Base-by-base conservation (phyloP, 2,329 filamentous ascomycete genomes). In the Colletotrichum costaricense region DNA sequence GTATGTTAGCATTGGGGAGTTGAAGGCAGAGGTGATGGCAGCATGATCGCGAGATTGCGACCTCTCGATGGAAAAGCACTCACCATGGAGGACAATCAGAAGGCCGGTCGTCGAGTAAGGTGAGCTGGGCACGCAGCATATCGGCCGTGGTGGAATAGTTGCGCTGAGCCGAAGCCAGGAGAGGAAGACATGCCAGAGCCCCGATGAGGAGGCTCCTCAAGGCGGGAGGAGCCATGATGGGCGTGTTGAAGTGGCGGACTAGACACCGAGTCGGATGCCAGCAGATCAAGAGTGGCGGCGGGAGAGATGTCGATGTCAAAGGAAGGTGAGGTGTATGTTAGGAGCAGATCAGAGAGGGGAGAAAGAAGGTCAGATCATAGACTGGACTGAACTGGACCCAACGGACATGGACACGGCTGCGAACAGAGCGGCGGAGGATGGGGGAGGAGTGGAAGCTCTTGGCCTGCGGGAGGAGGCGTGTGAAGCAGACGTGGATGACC, bases 71-170 rank as follows among this genome's bases (percentile, higher is more conserved):
- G 72, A 75, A 75, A 42, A 46, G 77, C 16, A 82, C 85, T 77
- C 83, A 93, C 91, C 92, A 97, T 79, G 94, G 94, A 66, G 94
- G 94, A 80, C 94, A 97, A 78, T 93, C 91, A 75, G 90, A 89
- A 7, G 95, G 93, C 63, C 94, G 90, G 78, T 93, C 91, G 76
- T 91, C 93, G 84, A 94, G 90, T 59, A 95, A 84, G 49, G 92
- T 89, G 80, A 95, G 87, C 80, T 93, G 90, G 55, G 90, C 90
- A 77, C 87, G 90, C 80, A 90, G 85, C 84, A 88, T 90, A 76
- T 91, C 89, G 67, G 71, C 71, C 75, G 88, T 88, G 75, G 88
- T 88, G 66, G 90, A 89, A 76, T 88, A 89, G 80, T 92, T 92
- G 75, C 76, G 81, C 79, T 84, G 87, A 54, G 79, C 84, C 55